Conservation (phyloP, 768 basidiomycete genomes). For the Candolleomyces eurysporus region DNA sequence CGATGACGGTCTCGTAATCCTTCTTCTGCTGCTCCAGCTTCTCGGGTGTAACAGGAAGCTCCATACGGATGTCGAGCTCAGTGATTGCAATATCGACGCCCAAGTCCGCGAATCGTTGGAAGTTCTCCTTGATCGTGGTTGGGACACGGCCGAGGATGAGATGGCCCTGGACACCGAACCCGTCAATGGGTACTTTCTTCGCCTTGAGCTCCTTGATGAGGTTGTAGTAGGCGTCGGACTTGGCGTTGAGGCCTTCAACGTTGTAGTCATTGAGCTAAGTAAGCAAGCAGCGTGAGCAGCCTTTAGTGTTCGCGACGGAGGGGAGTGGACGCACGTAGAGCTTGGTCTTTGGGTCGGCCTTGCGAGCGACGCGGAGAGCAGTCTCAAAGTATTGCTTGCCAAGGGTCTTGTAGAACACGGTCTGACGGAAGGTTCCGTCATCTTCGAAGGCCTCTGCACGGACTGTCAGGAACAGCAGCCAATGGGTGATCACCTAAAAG, state of each 20-base stretch:
- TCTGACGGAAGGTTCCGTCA: slow-evolving; percentile 51
- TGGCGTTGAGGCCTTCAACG: slow-evolving; percentile 44
- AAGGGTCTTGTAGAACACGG: slow-evolving; percentile 52
- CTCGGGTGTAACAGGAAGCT: slow-evolving; percentile 46
- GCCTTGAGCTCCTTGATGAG: slow-evolving; percentile 45
- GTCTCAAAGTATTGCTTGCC: slow-evolving; percentile 48
- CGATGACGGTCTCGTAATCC: slow-evolving; percentile 54
- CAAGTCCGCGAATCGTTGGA: slow-evolving; percentile 51
- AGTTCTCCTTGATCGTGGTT: slow-evolving; percentile 41
- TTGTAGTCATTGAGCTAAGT: slow-evolving; percentile 40
- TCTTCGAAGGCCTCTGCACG: slow-evolving; percentile 54
- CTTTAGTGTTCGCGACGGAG: background rate
- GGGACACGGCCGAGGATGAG: slow-evolving; percentile 57
- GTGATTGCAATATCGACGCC: slow-evolving; percentile 66
- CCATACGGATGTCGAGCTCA: slow-evolving; percentile 61
- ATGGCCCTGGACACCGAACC: slow-evolving; percentile 57
- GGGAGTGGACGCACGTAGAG: slow-evolving; percentile 41
- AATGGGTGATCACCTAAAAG: background rate
- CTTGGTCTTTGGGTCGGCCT: slow-evolving; percentile 54
- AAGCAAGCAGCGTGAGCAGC: background rate
- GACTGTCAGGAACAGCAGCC: too few relatives aligned
- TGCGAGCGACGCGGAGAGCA: slow-evolving; percentile 52
- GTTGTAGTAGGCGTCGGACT: slow-evolving; percentile 54
- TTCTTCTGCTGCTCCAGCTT: slow-evolving; percentile 50
- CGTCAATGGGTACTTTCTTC: slow-evolving; percentile 50